Conservation (phyloP, 1,139 yeast genomes). For the Trichomonascaceae sp. region DNA sequence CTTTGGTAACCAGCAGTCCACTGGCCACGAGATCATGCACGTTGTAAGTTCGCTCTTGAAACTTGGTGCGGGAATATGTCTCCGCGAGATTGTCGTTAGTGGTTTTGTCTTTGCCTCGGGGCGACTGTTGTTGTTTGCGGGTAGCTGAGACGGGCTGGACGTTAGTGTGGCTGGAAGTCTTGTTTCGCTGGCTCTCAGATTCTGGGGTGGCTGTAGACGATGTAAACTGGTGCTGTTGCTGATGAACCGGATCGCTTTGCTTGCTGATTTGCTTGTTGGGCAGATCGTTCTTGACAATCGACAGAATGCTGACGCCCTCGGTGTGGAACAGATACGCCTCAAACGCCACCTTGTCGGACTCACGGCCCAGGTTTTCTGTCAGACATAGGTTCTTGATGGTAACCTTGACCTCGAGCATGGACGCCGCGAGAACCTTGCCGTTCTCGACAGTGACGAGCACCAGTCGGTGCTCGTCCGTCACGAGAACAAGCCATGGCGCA, state of each 20-base stretch:
- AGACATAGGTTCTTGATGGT: conserved; percentile 1
- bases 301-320: conserved; percentile 12
- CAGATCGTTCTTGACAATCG: conserved; percentile 7
- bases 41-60: conserved; percentile 8
- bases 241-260: too few species aligned
- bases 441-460: background rate
- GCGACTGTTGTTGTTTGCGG: too few species aligned
- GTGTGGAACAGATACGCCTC: conserved; percentile 14
- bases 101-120: too few species aligned
- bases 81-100: conserved; percentile 5
- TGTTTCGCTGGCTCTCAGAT: too few species aligned
- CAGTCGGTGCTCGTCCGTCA: background rate
- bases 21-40: conserved; percentile 8
- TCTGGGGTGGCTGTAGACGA: too few species aligned
- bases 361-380: conserved; percentile 10
- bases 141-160: too few species aligned
- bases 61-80: conserved; percentile 8
- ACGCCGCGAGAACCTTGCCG: background rate
- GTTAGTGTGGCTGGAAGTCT: too few species aligned
- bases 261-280: conserved; percentile 1
- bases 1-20: conserved; percentile 11
- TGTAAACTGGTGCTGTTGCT: too few species aligned
- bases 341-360: conserved; percentile 8
- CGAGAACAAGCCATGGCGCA: background rate
- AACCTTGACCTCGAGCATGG: background rate